A percentile compares a stretch with the other conserved stretches of the same genome.
Evolutionary conservation across 768 basidiomycete species (phyloP).

Genomic region (Chalciporus chontae): DNA sequence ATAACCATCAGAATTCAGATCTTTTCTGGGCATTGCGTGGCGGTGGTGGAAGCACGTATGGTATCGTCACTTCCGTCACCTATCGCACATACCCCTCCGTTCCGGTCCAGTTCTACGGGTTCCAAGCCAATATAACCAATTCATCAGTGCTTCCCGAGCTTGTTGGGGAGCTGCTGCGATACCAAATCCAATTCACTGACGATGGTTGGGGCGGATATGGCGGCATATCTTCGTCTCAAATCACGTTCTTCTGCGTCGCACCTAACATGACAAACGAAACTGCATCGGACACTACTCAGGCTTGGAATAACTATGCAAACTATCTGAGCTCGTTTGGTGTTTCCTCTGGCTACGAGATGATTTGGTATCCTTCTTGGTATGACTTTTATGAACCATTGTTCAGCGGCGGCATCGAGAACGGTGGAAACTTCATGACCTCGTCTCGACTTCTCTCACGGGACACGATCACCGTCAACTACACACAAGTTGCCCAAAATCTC

Average conservation of each 20-base stretch:
- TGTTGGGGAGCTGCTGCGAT: slow-evolving; percentile 33
- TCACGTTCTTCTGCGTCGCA: slow-evolving; percentile 25
- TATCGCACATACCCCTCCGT: slow-evolving; percentile 40
- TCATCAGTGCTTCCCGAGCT: slow-evolving; percentile 26
- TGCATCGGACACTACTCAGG: slow-evolving; percentile 30
- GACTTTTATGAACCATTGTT: slow-evolving; percentile 17
- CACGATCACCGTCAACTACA: slow-evolving; percentile 19
- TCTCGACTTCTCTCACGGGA: slow-evolving; percentile 35
- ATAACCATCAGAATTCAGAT: slow-evolving; percentile 38
- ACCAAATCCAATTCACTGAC: slow-evolving; percentile 36
- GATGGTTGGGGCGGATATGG: slow-evolving; percentile 45
- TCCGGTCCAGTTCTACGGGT: slow-evolving; percentile 29
- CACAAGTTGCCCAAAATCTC: slow-evolving; percentile 22
- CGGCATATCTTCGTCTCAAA: not conserved
- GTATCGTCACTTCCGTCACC: slow-evolving; percentile 43
- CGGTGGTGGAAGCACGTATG: slow-evolving; percentile 47
- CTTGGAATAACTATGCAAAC: slow-evolving; percentile 28
- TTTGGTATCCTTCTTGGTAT: slow-evolving; percentile 22
- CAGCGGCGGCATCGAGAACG: slow-evolving; percentile 13
- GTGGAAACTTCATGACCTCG: slow-evolving; percentile 26
- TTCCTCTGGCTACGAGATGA: slow-evolving; percentile 26
- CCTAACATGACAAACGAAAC: slow-evolving; percentile 36
- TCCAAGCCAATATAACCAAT: slow-evolving; percentile 31
- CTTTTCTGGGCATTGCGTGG: slow-evolving; percentile 55
- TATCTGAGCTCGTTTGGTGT: slow-evolving; percentile 9